Percentiles rank a stretch among this genome's conserved stretches.
phyloP scores from a whole-genome alignment of 2,329 filamentous ascomycete species.

The Curvularia spicifera region DNA sequence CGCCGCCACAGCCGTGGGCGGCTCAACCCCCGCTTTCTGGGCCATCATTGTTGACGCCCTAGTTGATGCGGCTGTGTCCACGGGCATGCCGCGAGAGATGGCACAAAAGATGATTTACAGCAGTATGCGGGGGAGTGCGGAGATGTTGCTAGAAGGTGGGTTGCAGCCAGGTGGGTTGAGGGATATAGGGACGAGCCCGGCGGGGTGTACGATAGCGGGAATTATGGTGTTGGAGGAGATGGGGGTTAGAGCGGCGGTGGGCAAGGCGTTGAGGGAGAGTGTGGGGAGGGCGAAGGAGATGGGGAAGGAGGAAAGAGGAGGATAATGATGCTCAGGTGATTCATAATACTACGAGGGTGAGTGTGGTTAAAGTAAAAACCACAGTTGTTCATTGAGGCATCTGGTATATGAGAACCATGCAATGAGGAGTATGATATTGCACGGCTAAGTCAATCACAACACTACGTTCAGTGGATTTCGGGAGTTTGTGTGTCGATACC shows the following conservation, averaged over 20 bases:
- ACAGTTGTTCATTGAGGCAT: too few species aligned
- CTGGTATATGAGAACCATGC: too few species aligned
- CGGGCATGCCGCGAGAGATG: conserved; percentile 31
- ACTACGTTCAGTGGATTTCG: too few species aligned
- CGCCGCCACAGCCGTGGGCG: conserved; percentile 38
- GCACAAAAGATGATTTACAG: conserved; percentile 43
- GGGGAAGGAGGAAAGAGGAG: too few species aligned
- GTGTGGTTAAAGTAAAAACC: too few species aligned
- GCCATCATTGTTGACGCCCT: conserved; percentile 42
- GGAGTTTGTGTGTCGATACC: too few species aligned
- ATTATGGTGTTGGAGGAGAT: conserved; percentile 45
- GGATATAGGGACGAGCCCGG: conserved; percentile 40
- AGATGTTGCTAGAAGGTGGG: conserved; percentile 34
- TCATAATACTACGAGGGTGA: too few species aligned
- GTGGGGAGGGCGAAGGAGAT: too few species aligned
- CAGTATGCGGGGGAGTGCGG: conserved; percentile 40
- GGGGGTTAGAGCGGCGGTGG: conserved; percentile 36
- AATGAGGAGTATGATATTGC: too few species aligned
- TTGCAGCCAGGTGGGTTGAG: conserved; percentile 37
- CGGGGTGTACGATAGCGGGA: conserved; percentile 45
- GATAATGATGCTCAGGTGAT: too few species aligned
- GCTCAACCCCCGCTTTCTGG: conserved; percentile 44
- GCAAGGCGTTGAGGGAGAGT: conserved; percentile 46
- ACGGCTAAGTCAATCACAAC: too few species aligned
- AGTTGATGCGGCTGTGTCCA: conserved; percentile 41